Conservation (phyloP, 208 protist genomes). For the Leptomonas pyrrhocoris region DNA sequence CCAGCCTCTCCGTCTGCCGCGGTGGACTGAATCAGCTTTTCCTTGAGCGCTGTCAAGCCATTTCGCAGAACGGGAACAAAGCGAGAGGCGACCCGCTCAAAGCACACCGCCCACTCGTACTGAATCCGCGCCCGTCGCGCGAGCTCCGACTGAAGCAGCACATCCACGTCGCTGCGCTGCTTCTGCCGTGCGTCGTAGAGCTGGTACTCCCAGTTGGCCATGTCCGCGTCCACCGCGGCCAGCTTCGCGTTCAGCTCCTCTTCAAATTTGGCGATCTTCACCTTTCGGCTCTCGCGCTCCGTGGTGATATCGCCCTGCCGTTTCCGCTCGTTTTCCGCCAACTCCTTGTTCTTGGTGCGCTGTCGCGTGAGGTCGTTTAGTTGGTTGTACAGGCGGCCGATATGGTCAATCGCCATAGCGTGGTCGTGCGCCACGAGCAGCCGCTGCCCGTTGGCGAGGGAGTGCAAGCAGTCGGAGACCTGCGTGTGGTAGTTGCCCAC, state of each 20-base stretch:
- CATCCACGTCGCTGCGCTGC: constrained; percentile 43
- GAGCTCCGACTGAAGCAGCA: constrained; percentile 54
- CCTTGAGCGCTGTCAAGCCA: constrained; percentile 21
- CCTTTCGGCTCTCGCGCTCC: constrained; percentile 45
- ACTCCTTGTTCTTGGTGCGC: constrained; percentile 40
- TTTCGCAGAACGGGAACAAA: constrained; percentile 43
- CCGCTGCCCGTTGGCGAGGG: constrained; percentile 73
- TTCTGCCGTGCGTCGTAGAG: constrained; percentile 63
- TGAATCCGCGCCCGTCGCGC: constrained; percentile 48
- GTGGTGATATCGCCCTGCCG: constrained; percentile 49
- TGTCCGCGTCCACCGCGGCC: constrained; percentile 48
- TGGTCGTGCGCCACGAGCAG: constrained; percentile 85
- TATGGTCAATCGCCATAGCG: constrained; percentile 62
- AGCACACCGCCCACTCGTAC: constrained; percentile 71
- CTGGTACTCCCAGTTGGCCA: constrained; percentile 83
- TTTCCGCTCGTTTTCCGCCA: constrained; percentile 52
- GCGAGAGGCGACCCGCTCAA: constrained; percentile 68
- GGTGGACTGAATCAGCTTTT: constrained; percentile 16
- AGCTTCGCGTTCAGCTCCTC: constrained; percentile 42
- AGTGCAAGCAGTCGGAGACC: constrained; percentile 68
- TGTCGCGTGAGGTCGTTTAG: constrained; percentile 51
- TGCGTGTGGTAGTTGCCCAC: constrained; percentile 58
- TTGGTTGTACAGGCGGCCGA: constrained; percentile 65
- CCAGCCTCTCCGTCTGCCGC: not conserved
- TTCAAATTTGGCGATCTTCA: constrained; percentile 57